These are phyloP conservation scores for Penicillium soppii DNA, from an alignment of 495 filamentous ascomycete species.

Conservation along the genomic window DNA sequence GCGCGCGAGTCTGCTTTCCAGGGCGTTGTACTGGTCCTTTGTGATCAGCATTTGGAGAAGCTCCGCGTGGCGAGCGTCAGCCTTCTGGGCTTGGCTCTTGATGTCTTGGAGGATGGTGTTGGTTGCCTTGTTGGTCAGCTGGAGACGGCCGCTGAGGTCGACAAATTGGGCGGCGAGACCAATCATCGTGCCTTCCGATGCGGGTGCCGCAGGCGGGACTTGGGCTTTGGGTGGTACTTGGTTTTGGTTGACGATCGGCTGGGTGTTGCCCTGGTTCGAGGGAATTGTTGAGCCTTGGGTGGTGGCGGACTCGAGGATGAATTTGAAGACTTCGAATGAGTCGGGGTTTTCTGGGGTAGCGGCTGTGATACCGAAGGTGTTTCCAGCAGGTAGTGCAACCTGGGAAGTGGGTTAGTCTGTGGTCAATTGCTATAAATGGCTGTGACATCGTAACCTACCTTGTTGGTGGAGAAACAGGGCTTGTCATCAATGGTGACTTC, in stretches of 20 bases:
- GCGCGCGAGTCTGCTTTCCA: conserved; percentile 38
- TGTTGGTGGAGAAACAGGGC: conserved; percentile 79
- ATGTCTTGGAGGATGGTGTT: conserved; percentile 66
- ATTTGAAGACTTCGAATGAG: conserved; percentile 90
- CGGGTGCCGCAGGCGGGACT: conserved; percentile 47
- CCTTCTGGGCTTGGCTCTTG: conserved; percentile 42
- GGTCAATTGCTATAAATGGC: neutral
- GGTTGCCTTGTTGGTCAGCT: conserved; percentile 70
- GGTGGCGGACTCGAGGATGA: conserved; percentile 59
- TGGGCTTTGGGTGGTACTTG: conserved; percentile 8
- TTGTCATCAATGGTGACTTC: conserved; percentile 79
- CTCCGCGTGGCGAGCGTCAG: conserved; percentile 62
- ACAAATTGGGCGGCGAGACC: conserved; percentile 64
- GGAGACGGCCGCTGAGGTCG: conserved; percentile 78
- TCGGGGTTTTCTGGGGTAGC: conserved; percentile 88
- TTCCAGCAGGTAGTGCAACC: conserved; percentile 73
- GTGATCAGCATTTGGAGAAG: conserved; percentile 43
- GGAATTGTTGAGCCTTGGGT: conserved; percentile 36
- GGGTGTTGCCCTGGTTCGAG: conserved; percentile 25
- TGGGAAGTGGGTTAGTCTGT: conserved; percentile 18
- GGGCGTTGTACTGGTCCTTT: conserved; percentile 47
- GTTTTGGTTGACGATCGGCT: conserved; percentile 34
- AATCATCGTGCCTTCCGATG: conserved; percentile 28
- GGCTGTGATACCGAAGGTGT: conserved; percentile 84
- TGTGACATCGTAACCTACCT: conserved; percentile 40